Percentiles rank a stretch among this genome's conserved stretches.
phyloP scores from a whole-genome alignment of 257 asterid species.

The Solanum megistacrolobum region DNA sequence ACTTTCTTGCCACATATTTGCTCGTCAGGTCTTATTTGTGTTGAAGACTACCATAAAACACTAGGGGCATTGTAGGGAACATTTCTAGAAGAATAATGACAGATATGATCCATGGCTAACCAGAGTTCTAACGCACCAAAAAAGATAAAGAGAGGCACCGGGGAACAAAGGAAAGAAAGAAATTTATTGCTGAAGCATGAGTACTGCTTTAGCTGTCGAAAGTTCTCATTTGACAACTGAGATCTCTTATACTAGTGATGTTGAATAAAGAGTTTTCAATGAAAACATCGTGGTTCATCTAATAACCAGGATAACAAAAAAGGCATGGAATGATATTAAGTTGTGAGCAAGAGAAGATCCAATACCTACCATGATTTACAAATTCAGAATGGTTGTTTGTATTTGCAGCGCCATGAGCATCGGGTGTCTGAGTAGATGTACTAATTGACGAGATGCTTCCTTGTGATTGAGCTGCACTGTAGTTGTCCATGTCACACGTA shows the following conservation, averaged over 20 bases:
- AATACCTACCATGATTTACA: constrained; percentile 59
- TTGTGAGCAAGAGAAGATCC: not conserved
- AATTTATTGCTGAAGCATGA: not conserved
- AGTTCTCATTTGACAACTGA: not conserved
- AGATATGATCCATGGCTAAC: not conserved
- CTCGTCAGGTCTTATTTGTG: not conserved
- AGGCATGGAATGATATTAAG: not conserved
- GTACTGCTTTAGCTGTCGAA: not conserved
- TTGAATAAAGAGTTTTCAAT: not conserved
- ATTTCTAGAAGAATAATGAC: not conserved
- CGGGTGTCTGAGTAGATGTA: constrained; percentile 42
- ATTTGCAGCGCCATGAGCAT: constrained; percentile 37
- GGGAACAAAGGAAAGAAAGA: not conserved
- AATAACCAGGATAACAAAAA: not conserved
- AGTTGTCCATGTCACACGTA: constrained; percentile 44
- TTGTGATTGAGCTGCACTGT: constrained; percentile 39
- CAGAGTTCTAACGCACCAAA: not conserved
- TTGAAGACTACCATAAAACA: not conserved
- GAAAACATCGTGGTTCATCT: not conserved
- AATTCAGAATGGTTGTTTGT: constrained; percentile 48
- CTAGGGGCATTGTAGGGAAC: not conserved
- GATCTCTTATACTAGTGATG: not conserved
- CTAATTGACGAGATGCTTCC: constrained; percentile 56
- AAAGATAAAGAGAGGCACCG: not conserved
- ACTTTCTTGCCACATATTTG: not conserved